Evolutionary conservation across 192 early-diverging fungal genomes (phyloP).

Genomic region (Paraglomus occultum): DNA sequence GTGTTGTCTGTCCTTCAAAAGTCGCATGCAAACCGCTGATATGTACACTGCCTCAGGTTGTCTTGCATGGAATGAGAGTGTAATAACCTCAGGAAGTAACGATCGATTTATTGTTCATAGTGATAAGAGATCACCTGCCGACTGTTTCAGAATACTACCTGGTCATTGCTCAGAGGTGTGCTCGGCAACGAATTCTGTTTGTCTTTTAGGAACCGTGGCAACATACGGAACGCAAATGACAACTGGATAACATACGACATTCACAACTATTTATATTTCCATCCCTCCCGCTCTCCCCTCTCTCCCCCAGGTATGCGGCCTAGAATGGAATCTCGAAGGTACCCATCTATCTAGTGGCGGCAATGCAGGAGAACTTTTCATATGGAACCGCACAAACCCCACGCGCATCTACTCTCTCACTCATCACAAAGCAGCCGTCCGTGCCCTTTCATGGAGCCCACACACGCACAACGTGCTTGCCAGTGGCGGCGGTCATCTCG

Average conservation of each 20-base stretch:
- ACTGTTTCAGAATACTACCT: constrained; percentile 43
- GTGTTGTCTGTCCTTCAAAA: background rate
- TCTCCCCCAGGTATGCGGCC: constrained; percentile 68
- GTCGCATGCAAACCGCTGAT: background rate
- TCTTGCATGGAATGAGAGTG: constrained; percentile 64
- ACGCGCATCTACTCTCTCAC: constrained; percentile 54
- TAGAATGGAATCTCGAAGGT: constrained; percentile 80
- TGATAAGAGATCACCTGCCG: constrained; percentile 56
- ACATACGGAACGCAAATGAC: background rate
- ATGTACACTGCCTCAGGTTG: constrained; percentile 29
- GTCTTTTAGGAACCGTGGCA: constrained; percentile 5
- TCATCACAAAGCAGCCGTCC: constrained; percentile 87
- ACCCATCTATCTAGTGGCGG: constrained; percentile 82
- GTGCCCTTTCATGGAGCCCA: constrained; percentile 93
- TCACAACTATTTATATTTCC: background rate
- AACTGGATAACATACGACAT: background rate
- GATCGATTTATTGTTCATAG: constrained; percentile 71
- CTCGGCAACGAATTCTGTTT: too few relatives aligned
- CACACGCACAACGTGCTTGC: constrained; percentile 72
- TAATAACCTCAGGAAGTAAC: constrained; percentile 71
- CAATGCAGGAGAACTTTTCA: constrained; percentile 85
- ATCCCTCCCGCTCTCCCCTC: background rate
- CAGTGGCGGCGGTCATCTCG: constrained; percentile 91
- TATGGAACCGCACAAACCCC: constrained; percentile 72
- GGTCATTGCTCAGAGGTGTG: constrained; percentile 61